Percentiles rank a stretch among this genome's conserved stretches.
phyloP scores from a whole-genome alignment of 1,139 yeast genomes.

The Meyerozyma sp. region DNA sequence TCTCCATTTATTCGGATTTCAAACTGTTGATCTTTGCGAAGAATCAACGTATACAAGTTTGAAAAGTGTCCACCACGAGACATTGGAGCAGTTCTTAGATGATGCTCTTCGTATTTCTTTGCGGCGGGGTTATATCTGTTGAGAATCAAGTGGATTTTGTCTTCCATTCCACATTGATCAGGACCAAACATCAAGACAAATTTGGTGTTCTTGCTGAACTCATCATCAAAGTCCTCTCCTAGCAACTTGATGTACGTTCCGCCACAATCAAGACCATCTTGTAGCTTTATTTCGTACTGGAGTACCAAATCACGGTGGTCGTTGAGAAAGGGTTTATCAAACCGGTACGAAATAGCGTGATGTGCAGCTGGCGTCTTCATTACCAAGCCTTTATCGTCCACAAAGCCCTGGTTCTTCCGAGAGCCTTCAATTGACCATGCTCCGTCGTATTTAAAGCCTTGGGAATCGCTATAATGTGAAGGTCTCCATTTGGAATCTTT shows the following conservation, averaged over 20 bases:
- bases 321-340: constrained; percentile 51
- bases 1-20: constrained; percentile 83
- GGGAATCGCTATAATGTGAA: constrained; percentile 54
- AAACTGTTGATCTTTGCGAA: constrained; percentile 58
- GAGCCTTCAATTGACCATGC: constrained; percentile 65
- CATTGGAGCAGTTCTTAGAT: constrained; percentile 60
- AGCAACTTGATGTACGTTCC: constrained; percentile 84
- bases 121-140: constrained; percentile 51
- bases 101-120: constrained; percentile 64
- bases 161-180: constrained; percentile 77
- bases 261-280: constrained; percentile 73
- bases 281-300: constrained; percentile 85
- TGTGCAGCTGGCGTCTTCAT: constrained; percentile 70
- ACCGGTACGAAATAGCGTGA: constrained; percentile 67
- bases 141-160: constrained; percentile 74
- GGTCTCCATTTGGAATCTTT: constrained; percentile 54
- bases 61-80: constrained; percentile 55
- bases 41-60: constrained; percentile 68
- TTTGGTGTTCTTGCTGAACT: constrained; percentile 59
- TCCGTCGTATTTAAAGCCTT: constrained; percentile 58
- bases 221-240: constrained; percentile 35
- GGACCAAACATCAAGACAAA: constrained; percentile 94
- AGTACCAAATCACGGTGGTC: constrained; percentile 63
- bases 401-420: constrained; percentile 48
- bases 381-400: constrained; percentile 68